phyloP scores from a whole-genome alignment of 805 yeast genomes.

The Metschnikowia borealis region DNA sequence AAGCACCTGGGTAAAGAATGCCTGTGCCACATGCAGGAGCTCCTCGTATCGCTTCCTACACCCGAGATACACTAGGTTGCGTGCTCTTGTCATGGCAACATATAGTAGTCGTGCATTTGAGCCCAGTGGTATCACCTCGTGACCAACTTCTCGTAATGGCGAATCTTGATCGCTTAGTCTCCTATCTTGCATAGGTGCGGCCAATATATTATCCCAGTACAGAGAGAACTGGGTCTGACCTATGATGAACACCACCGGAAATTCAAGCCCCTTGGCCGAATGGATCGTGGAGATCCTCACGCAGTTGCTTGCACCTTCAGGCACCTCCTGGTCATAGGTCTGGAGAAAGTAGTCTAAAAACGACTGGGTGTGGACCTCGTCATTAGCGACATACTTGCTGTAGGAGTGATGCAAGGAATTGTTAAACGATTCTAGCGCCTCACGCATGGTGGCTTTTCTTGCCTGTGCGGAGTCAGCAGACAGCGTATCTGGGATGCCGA shows the following conservation, averaged over 20 bases:
- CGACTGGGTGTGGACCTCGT: slow-evolving; percentile 7
- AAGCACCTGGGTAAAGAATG: slow-evolving; percentile 5
- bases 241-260: slow-evolving; percentile 59
- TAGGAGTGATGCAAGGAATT: slow-evolving; percentile 16
- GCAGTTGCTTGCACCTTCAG: slow-evolving; percentile 20
- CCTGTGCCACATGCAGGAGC: slow-evolving; percentile 5
- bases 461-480: slow-evolving; percentile 1
- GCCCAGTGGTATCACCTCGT: not conserved
- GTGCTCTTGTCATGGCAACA: slow-evolving; percentile 68
- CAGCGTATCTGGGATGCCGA: slow-evolving; percentile 8
- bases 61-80: slow-evolving; percentile 39
- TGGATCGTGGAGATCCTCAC: slow-evolving; percentile 67
- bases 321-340: slow-evolving; percentile 38
- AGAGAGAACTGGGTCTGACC: slow-evolving; percentile 11
- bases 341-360: slow-evolving; percentile 40
- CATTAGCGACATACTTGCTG: slow-evolving; percentile 3
- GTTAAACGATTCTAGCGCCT: slow-evolving; percentile 13
- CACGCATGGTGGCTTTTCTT: slow-evolving; percentile 6
- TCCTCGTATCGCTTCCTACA: slow-evolving; percentile 2
- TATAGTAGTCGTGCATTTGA: slow-evolving; percentile 41
- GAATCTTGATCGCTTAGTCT: not conserved
- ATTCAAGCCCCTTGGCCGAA: slow-evolving; percentile 71
- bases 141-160: not conserved
- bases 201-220: slow-evolving; percentile 11
- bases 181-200: not conserved